phyloP scores from a whole-genome alignment of 495 filamentous ascomycete genomes.

The Eremomyces bilateralis region DNA sequence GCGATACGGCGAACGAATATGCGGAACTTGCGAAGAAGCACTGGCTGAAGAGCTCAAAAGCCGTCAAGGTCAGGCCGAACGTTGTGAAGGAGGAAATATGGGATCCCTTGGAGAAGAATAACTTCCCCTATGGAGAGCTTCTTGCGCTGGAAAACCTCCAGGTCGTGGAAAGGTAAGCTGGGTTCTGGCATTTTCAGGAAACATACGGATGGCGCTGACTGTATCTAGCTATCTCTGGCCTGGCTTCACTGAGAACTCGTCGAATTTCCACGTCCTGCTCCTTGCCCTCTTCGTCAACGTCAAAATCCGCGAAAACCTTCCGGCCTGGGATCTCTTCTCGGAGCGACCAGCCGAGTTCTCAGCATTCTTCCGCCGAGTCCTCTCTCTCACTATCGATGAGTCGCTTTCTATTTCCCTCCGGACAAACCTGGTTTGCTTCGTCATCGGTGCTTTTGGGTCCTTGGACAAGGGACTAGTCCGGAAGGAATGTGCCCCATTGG shows the following conservation, averaged over 20 bases:
- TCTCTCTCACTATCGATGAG: conserved; percentile 70
- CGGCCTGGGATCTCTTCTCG: conserved; percentile 68
- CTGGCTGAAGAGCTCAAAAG: conserved; percentile 52
- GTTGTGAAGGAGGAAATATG: conserved; percentile 78
- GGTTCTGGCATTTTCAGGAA: not conserved
- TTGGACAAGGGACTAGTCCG: conserved; percentile 73
- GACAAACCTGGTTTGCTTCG: conserved; percentile 61
- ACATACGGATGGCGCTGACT: conserved; percentile 9
- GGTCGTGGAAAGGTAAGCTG: conserved; percentile 57
- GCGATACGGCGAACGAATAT: conserved; percentile 63
- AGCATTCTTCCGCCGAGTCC: conserved; percentile 65
- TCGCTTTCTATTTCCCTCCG: conserved; percentile 49
- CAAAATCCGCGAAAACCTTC: conserved; percentile 67
- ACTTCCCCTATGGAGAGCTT: conserved; percentile 54
- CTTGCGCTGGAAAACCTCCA: conserved; percentile 77
- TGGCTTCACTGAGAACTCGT: conserved; percentile 68
- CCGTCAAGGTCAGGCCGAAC: conserved; percentile 59
- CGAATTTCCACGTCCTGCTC: conserved; percentile 74
- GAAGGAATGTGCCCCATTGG: conserved; percentile 88
- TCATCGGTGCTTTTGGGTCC: conserved; percentile 83
- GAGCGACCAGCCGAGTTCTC: conserved; percentile 69
- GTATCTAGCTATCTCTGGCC: conserved; percentile 70
- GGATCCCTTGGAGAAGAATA: conserved; percentile 64
- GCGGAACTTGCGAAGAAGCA: conserved; percentile 61
- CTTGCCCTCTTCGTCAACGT: conserved; percentile 69